Evolutionary conservation across 208 protist genomes (phyloP), one percentile per base, ranked within the genome.

Genomic region (Acanthamoeba lenticulata): DNA sequence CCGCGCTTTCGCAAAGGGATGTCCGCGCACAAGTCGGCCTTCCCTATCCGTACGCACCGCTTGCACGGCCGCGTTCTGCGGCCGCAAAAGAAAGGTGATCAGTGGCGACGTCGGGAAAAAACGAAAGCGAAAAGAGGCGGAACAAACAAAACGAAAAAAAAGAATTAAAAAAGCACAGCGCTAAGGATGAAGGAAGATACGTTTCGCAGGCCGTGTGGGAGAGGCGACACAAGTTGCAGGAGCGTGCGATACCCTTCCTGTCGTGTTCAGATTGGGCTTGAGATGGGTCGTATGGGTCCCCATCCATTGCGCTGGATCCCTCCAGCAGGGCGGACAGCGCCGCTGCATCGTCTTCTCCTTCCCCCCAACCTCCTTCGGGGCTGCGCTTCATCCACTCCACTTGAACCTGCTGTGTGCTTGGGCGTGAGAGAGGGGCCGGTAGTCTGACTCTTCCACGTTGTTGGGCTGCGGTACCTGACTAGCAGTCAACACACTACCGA

Each of bases 21-120:
- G 29, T 85, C 74, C 4, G 74, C 74, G 44, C 74, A 85, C n/a
- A 57, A 42, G 3, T 85, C 27, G 42, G 74, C 74, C 74, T 85
- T 85, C 4, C 74, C 74, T 4, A 85, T 38, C 27, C 27, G 6
- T 42, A 85, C 44, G n/a, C 74, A 85, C 11, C 74, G 74, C 74
- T 24, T 3, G 29, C 74, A 85, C 3, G 74, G 74, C 2, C 74
- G 74, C n/a, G 24, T 32, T 0, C 74, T 85, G 44, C 4, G 24
- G 17, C 36, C 19, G 69, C 4, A 24, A 42, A 44, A 42, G 9
- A 45, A 57, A 52, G 24, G 19, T 32, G 27, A 57, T 34, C 11
- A 85, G 21, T 55, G 74, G 38, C 9, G 24, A 19, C 40, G 6
- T 15, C 19, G 36, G 3, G 17, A 4, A 83, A 13, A 7, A 5